Evolutionary conservation across 2,329 filamentous ascomycete species (phyloP), one percentile per base, ranked within the genome.

Genomic region (Trichoderma atrobrunneum): DNA sequence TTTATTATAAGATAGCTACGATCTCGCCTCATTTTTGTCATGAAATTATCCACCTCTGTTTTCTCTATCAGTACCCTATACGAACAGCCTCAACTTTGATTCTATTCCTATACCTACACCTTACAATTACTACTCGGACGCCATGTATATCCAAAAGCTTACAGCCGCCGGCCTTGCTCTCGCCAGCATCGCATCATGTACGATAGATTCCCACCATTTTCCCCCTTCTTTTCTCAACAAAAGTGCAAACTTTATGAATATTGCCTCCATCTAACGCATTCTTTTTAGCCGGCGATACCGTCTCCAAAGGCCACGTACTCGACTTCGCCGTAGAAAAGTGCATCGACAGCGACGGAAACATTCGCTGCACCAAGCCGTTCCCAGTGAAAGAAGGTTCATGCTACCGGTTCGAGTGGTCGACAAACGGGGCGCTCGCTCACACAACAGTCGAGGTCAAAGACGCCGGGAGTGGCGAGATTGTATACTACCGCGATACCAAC

Each of bases 321-420:
- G 65, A 68, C 34, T 68, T 43, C 39, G 65, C 65, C 7, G 65
- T 68, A 1, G 65, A 68, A 14, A 68, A 68, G 3, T 68, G 65
- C 34, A 30, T 68, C 54, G 65, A 68, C 26, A 39, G 54, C 3
- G 65, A 68, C 54, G 65, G 65, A 57, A 68, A 68, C 34, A 11
- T 59, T 21, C 65, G 65, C 32, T 68, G 65, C 34, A 43, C 65
- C 34, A 68, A 68, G 65, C 65, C 65, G 0, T 68, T 68, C 14
- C 34, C 34, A 11, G 65, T 68, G 1, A 68, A 59, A 18, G 34
- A 30, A 0, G 65, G 36, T 18, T 36, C 32, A 7, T 68, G 65
- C 54, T 59, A 59, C 34, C 43, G 28, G 6, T 16, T 68, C 3
- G 54, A 68, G 34, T 68, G 65, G 65, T 68, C 65, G 3, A 68